phyloP scores from a whole-genome alignment of 208 protist species.

The Trypanosoma theileri region DNA sequence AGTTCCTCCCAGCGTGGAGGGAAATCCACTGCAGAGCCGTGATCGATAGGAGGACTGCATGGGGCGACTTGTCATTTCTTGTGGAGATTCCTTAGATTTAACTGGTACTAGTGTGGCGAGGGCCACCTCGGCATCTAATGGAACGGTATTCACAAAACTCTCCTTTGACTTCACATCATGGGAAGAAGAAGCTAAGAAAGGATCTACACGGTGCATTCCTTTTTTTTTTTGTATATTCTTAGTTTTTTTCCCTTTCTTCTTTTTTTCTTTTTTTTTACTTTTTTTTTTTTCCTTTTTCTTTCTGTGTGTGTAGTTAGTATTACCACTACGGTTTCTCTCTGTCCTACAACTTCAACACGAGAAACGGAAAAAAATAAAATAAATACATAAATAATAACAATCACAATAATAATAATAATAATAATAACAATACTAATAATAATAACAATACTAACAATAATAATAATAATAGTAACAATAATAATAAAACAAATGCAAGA shows the following conservation, averaged over 20 bases:
- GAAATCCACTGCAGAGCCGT: neutral
- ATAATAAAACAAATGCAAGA: neutral
- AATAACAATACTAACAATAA: neutral
- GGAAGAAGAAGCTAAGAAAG: neutral
- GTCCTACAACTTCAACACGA: neutral
- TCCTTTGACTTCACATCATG: neutral
- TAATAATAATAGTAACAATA: neutral
- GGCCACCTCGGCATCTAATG: neutral
- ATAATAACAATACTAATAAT: neutral
- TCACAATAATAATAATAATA: slow-evolving; percentile 1
- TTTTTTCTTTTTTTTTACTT: too few species aligned
- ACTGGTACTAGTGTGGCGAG: neutral
- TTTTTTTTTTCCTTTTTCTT: too few species aligned
- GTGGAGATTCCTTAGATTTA: neutral
- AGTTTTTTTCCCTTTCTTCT: neutral
- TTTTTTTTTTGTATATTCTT: neutral
- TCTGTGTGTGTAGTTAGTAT: too few species aligned
- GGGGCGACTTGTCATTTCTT: too few species aligned
- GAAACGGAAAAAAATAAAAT: neutral
- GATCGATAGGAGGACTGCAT: neutral
- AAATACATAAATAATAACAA: neutral
- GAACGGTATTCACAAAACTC: neutral
- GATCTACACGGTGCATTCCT: slow-evolving; percentile 22
- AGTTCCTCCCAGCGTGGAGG: neutral
- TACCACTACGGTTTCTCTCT: too few species aligned